Evolutionary conservation across 2,329 filamentous ascomycete genomes (phyloP), one percentile per base, ranked within the genome.

Genomic region (Microdochium paspali): DNA sequence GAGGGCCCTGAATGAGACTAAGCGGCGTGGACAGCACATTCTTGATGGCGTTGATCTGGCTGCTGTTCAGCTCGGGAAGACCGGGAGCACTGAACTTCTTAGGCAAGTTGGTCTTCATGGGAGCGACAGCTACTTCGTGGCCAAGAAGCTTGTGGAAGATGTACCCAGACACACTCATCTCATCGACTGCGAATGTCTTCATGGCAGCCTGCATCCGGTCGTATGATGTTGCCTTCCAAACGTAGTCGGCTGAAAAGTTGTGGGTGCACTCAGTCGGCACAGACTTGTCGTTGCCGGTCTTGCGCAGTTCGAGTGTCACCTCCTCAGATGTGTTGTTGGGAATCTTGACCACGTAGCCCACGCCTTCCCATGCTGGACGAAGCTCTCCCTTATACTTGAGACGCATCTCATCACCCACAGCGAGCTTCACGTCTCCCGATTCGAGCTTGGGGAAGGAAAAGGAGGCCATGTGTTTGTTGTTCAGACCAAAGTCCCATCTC

Each of bases 141-240:
- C 93, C 93, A 26, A 98, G 80, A 21, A 98, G 78, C 55, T 93
- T 93, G 65, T 98, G 93, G 72, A 97, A 98, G 54, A 98, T 95
- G 68, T 96, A 98, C 31, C 93, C 93, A 21, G 93, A 97, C 40
- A 98, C 91, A 61, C 90, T 96, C 85, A 95, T 87, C 66, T 98
- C 93, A 57, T 98, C 91, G 42, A 97, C 83, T 5, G 93, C 93
- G 63, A 98, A 98, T 0, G 89, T 97, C 75, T 96, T 97, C 91
- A 98, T 97, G 47, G 93, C 94, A 55, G 90, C 82, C 66, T 98
- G 93, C 93, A 98, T 98, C 53, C 93, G 90, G 61, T 98, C 93
- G 63, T 98, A 98, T 0, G 91, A 97, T 0, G 94, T 98, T 13
- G 94, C 93, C 65, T 98, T 98, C 93, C 93, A 98, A 48, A 98